Percentiles rank a stretch among this genome's conserved stretches.
phyloP scores from a whole-genome alignment of 2,329 filamentous ascomycete species.

The Bipolaris sorokiniana region DNA sequence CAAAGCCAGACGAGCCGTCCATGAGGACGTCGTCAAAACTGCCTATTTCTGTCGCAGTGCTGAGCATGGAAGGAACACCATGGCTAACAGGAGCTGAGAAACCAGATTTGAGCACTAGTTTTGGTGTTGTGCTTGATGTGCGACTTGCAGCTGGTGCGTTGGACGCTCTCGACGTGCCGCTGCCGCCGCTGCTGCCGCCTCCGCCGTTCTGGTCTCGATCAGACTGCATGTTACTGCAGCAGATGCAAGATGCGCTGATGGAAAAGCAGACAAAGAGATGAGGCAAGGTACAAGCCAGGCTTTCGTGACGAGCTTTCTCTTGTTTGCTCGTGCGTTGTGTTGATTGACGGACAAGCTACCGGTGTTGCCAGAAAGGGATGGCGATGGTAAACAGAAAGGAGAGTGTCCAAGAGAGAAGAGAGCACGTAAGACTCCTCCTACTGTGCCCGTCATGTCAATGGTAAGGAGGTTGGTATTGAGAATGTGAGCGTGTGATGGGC shows the following conservation, averaged over 20 bases:
- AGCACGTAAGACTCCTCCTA: conserved; percentile 23
- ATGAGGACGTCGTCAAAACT: conserved; percentile 50
- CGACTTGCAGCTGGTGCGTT: conserved; percentile 51
- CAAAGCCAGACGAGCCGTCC: conserved; percentile 47
- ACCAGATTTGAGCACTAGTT: conserved; percentile 37
- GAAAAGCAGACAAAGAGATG: background rate
- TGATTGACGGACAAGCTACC: conserved; percentile 26
- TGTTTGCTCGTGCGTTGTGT: conserved; percentile 12
- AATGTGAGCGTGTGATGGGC: conserved; percentile 20
- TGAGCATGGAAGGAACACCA: conserved; percentile 58
- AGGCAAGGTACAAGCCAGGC: conserved; percentile 1
- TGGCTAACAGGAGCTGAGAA: conserved; percentile 42
- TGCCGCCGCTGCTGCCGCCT: conserved; percentile 50
- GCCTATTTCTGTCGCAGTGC: conserved; percentile 57
- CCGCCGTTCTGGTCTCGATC: conserved; percentile 54
- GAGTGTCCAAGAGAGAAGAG: conserved; percentile 28
- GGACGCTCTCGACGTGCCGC: conserved; percentile 56
- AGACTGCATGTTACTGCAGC: conserved; percentile 51
- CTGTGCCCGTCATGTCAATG: conserved; percentile 19
- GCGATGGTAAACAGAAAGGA: conserved; percentile 24
- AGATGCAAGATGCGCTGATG: conserved; percentile 1
- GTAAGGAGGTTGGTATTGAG: conserved; percentile 26
- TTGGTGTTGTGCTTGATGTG: conserved; percentile 36
- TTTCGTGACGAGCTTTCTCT: conserved; percentile 4
- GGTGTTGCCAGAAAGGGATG: conserved; percentile 28